Base-by-base conservation (phyloP, 805 yeast genomes). In the Ascoidea rubescens region DNA sequence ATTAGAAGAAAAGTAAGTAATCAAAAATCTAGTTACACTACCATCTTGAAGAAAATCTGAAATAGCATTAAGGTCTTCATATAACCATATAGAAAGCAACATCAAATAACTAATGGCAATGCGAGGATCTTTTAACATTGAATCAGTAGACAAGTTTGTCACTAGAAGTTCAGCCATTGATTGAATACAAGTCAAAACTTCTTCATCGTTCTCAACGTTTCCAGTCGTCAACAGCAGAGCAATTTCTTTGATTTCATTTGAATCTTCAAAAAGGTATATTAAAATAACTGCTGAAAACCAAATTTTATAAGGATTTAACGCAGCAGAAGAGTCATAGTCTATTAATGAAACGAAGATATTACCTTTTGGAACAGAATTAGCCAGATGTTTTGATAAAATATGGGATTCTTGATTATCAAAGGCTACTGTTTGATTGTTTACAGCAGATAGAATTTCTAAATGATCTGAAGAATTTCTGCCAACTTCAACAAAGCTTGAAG, bases 281-380 rank as follows among this genome's bases (percentile, higher is more conserved):
- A 91, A 62, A 4, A 87, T 69, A 4, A 80, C 75, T 2, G 85
- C 70, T 0, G 96, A 79, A 66, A 91, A 90, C 93, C 96, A 93
- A 1, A 80, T 67, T 59, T 81, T 79, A 62, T 89, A 93, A 0
- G 99, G 97, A 58, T 93, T 91, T 42, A 90, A 66, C 51, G 81
- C 78, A 49, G 74, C 64, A 21, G 80, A 84, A 2, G 81, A 78
- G 57, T 90, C 91, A 59, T 85, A 87, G 56, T 85, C 91, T 57
- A 88, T 74, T 5, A 93, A 65, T 0, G 84, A 76, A 31, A 79
- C 70, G 53, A 93, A 80, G 1, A 93, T 66, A 62, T 88, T 89
- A 2, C 78, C 82, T 50, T 62, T 63, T 46, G 69, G 79, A 17
- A 63, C 17, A 10, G 14, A 2, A 37, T 37, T 37, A 37, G 8